Conservation (phyloP, 768 basidiomycete species). For the Dentipellis sp. region DNA sequence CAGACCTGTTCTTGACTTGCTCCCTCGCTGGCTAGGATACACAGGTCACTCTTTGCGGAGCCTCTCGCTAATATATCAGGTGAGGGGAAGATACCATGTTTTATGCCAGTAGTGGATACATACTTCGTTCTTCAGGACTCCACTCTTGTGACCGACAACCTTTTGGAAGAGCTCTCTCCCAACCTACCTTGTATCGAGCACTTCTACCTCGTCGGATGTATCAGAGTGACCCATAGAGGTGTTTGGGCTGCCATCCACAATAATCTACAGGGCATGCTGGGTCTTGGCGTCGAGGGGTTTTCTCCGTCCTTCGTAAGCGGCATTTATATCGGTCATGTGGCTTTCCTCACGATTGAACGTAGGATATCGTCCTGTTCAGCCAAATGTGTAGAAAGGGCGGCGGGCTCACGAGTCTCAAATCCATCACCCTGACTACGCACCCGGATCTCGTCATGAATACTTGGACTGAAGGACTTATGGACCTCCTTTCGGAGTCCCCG, state of each 20-base stretch:
- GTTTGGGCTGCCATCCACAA: constrained; percentile 39
- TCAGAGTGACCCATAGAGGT: constrained; percentile 55
- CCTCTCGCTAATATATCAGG: constrained; percentile 66
- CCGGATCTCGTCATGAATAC: constrained; percentile 14
- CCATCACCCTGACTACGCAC: constrained; percentile 50
- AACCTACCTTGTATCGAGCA: constrained; percentile 42
- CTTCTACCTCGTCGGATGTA: constrained; percentile 57
- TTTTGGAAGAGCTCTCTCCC: constrained; percentile 42
- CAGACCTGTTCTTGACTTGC: constrained; percentile 34
- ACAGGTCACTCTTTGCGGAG: constrained; percentile 39
- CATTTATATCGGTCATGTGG: not conserved
- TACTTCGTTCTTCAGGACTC: constrained; percentile 35
- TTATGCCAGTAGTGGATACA: not conserved
- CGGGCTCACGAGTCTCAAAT: constrained; percentile 35
- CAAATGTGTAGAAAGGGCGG: constrained; percentile 24
- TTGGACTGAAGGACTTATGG: constrained; percentile 37
- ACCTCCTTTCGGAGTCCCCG: constrained; percentile 38
- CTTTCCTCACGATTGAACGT: not conserved
- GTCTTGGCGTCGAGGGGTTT: constrained; percentile 53
- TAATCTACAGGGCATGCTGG: constrained; percentile 37
- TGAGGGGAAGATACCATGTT: constrained; percentile 17
- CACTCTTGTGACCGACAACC: constrained; percentile 44
- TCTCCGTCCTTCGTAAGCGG: constrained; percentile 50
- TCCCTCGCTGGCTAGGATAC: constrained; percentile 41
- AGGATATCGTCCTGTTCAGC: constrained; percentile 49